These are phyloP conservation scores for Cladosporium austrohemisphaericum DNA, from an alignment of 2,329 filamentous ascomycete species.

Conservation along the genomic window DNA sequence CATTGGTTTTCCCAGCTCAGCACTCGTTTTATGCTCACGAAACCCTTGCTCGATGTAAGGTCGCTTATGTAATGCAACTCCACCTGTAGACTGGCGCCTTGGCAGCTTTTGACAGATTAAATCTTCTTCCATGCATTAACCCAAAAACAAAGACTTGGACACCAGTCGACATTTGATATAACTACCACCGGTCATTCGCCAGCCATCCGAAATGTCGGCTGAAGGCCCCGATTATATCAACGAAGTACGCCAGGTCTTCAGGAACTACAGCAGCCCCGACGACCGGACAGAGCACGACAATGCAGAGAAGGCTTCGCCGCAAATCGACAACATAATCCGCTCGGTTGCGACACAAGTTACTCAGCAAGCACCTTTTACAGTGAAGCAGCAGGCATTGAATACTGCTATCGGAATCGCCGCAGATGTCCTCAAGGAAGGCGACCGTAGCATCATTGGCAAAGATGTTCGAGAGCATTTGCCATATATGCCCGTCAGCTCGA, in stretches of 20 bases:
- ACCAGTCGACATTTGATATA: no score
- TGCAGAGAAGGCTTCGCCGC: background rate
- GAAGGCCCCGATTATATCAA: background rate
- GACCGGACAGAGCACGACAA: background rate
- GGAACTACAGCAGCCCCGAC: background rate
- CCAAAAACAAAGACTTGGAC: no score
- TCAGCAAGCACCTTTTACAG: background rate
- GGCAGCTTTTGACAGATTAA: no score
- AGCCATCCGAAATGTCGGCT: background rate
- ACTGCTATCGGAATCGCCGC: background rate
- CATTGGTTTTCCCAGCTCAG: no score
- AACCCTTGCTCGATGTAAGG: no score
- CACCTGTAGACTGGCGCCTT: no score
- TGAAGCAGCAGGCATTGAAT: background rate
- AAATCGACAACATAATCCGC: background rate
- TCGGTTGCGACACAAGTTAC: background rate
- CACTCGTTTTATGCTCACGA: no score
- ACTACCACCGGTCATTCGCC: no score
- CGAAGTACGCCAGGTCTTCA: background rate
- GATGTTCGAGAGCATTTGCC: background rate
- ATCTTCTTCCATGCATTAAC: no score
- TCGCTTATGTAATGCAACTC: no score
- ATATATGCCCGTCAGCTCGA: background rate
- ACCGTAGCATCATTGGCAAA: background rate
- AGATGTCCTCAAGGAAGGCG: background rate